phyloP scores from a whole-genome alignment of 441 rosid species.

The Melianthus villosus region DNA sequence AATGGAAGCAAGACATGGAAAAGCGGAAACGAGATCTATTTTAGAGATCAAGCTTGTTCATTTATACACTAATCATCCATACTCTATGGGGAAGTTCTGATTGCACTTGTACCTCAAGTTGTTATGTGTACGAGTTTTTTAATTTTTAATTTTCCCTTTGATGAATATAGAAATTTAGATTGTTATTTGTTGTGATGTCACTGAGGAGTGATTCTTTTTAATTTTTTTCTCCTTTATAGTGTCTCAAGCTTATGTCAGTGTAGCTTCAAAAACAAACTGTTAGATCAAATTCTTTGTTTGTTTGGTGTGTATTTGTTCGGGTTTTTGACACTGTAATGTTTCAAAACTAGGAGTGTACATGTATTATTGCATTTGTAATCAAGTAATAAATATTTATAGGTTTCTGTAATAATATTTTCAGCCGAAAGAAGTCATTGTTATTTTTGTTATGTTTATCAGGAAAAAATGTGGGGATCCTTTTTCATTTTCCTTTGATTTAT shows the following conservation, averaged over 20 bases:
- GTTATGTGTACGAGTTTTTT: conserved; percentile 14
- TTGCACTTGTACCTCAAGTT: no score
- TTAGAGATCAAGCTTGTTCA: conserved; percentile 21
- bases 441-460: no score
- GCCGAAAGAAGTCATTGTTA: no score
- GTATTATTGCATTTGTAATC: no score
- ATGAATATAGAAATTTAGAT: conserved; percentile 20
- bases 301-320: conserved; percentile 10
- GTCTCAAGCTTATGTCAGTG: conserved; percentile 18
- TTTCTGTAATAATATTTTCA: no score
- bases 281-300: conserved; percentile 22
- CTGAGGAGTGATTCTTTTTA: conserved; percentile 26
- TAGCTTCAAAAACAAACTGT: conserved; percentile 18
- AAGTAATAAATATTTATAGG: no score
- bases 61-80: conserved; percentile 6
- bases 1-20: conserved; percentile 94
- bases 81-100: conserved; percentile 7
- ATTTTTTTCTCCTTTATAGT: conserved; percentile 8
- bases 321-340: conserved; percentile 4
- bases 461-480: no score
- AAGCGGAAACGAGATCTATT: conserved; percentile 84
- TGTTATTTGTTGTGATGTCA: conserved; percentile 24
- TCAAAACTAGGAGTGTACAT: background rate
- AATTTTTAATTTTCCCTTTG: conserved; percentile 7
- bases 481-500: no score